Base-by-base conservation (phyloP, 176 grass and related monocot species). In the Lolium multiflorum region DNA sequence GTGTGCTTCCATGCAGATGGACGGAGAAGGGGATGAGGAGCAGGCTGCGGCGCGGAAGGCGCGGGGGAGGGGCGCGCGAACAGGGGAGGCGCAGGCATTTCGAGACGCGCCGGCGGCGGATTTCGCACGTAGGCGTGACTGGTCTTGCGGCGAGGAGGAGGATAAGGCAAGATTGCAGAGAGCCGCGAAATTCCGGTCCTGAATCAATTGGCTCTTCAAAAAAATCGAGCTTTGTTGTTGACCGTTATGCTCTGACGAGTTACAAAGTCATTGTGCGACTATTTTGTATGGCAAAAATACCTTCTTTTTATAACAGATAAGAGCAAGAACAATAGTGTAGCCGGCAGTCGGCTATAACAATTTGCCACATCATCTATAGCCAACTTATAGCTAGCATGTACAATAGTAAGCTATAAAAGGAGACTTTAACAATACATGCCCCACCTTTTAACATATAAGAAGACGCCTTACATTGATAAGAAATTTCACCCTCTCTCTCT, bases 61-160 rank as follows among this genome's bases (percentile, higher is more conserved):
- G 16, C 31, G 10, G 61, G 0, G 67, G 75, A 52, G 22, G 43
- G 61, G 26, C 71, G 16, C 48, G 58, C 25, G 47, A 79, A 37
- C 75, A 87, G 24, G 38, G 68, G 81, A 60, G 81, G 74, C 10
- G 76, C 26, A 25, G 59, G 81, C 85, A 91, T 91, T 2, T 57
- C 55, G 52, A 20, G 17, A n/a, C 22, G 11, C 59, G 80, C 14
- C 43, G 83, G 4, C 49, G 83, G 51, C 51, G 52, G 83, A 57
- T 79, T 83, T 48, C 3, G 47, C 74, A 48, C 3, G 80, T 69
- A 37, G 63, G 16, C 78, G 62, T 76, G 77, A 44, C 11, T 10
- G 47, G 72, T 52, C 58, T 69, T 47, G 54, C 55, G 14, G 21
- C 72, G 55, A 7, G 54, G 14, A 71, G 54, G 47, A 22, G 73